Conservation (phyloP, 192 early-diverging fungal species). For the Martensiomyces pterosporus region DNA sequence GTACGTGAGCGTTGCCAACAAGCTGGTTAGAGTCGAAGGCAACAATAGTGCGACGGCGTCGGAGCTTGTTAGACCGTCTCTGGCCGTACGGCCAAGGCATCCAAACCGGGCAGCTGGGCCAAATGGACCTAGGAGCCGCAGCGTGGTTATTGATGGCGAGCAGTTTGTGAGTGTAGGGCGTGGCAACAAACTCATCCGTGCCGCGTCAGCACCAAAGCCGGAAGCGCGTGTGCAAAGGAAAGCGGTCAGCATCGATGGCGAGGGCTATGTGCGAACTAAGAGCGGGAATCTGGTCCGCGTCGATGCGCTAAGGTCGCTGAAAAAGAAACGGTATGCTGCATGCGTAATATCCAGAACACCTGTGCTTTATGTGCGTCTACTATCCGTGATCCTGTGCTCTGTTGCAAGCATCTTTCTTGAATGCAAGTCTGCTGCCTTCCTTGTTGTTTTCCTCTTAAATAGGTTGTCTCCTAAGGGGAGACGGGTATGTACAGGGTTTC, state of each 20-base stretch:
- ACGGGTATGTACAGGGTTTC: constrained; percentile 31
- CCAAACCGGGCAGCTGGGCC: no score
- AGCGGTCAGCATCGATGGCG: constrained; percentile 32
- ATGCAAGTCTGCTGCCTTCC: no score
- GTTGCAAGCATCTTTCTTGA: no score
- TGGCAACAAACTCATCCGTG: constrained; percentile 41
- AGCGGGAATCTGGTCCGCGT: constrained; percentile 29
- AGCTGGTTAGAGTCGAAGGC: constrained; percentile 40
- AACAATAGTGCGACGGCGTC: no score
- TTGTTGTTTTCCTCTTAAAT: no score
- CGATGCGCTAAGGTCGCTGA: constrained; percentile 11
- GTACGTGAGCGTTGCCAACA: constrained; percentile 34
- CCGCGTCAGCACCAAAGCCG: constrained; percentile 1
- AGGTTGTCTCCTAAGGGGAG: no score
- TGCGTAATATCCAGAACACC: no score
- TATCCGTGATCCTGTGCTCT: no score
- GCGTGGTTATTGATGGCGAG: constrained; percentile 33
- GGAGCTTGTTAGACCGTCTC: no score
- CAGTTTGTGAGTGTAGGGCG: constrained; percentile 17
- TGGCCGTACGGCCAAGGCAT: no score
- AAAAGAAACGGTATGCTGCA: constrained; percentile 3
- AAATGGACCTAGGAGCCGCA: no score
- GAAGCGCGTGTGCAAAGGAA: background rate
- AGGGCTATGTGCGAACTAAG: constrained; percentile 38
- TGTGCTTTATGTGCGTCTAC: no score